Evolutionary conservation across 2,329 filamentous ascomycete species (phyloP).

Genomic region (Beauveria caledonica): DNA sequence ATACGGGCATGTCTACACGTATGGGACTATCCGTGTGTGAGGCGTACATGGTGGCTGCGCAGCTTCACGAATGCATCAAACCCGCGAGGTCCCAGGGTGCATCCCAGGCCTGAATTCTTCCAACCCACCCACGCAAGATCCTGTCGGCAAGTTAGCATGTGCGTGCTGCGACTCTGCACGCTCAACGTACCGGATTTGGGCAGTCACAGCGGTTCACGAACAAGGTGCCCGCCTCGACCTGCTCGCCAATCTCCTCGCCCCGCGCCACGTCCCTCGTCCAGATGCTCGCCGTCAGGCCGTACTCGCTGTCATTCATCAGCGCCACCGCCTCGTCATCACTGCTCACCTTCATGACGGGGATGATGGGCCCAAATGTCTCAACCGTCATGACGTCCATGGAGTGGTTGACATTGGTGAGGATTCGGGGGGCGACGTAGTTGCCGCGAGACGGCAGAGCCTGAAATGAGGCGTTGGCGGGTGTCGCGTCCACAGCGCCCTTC

Average conservation of each 20-base stretch:
- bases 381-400: conserved; percentile 84
- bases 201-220: conserved; percentile 94
- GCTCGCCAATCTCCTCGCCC: conserved; percentile 70
- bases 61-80: conserved; percentile 95
- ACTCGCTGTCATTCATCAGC: conserved; percentile 91
- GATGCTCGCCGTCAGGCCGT: conserved; percentile 90
- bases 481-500: conserved; percentile 77
- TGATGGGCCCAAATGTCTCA: conserved; percentile 90
- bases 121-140: conserved; percentile 92
- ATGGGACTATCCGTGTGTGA: not conserved
- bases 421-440: conserved; percentile 80
- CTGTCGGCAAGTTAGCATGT: conserved; percentile 31
- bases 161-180: not conserved
- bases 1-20: not conserved
- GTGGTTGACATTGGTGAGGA: conserved; percentile 73
- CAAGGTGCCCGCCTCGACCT: conserved; percentile 86
- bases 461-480: conserved; percentile 75
- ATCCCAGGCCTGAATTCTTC: conserved; percentile 95
- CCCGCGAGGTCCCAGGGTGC: conserved; percentile 80
- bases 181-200: conserved; percentile 69
- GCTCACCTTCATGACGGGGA: conserved; percentile 84
- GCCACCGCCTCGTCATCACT: conserved; percentile 71
- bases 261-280: conserved; percentile 82
- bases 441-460: conserved; percentile 61
- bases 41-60: conserved; percentile 71